Evolutionary conservation across 1,284 basidiomycete genomes (phyloP).

Genomic region (Rhodotorula sp.): DNA sequence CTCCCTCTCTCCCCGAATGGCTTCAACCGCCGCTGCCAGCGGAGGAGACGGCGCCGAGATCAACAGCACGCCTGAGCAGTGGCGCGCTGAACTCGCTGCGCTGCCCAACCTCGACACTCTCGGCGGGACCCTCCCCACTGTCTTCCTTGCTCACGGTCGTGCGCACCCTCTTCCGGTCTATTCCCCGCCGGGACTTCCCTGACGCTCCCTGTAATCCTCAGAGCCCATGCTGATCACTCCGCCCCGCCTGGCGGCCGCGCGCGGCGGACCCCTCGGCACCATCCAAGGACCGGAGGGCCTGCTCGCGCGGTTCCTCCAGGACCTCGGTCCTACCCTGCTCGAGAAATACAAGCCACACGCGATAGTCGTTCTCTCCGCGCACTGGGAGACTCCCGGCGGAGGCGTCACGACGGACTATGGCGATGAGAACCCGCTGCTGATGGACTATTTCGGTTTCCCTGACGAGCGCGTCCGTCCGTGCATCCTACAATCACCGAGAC

Average conservation of each 20-base stretch:
- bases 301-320: slow-evolving; percentile 63
- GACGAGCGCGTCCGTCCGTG: slow-evolving; percentile 8
- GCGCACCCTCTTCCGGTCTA: slow-evolving; percentile 4
- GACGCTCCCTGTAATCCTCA: slow-evolving; percentile 43
- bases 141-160: slow-evolving; percentile 71
- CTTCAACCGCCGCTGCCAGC: not conserved
- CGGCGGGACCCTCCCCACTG: slow-evolving; percentile 62
- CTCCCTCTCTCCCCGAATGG: not conserved
- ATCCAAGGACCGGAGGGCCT: slow-evolving; percentile 59
- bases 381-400: slow-evolving; percentile 68
- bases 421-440: slow-evolving; percentile 68
- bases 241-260: slow-evolving; percentile 7
- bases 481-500: not conserved
- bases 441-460: slow-evolving; percentile 63
- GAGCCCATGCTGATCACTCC: slow-evolving; percentile 43
- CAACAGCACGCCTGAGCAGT: slow-evolving; percentile 53
- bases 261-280: slow-evolving; percentile 25
- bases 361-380: slow-evolving; percentile 75
- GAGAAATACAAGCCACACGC: slow-evolving; percentile 71
- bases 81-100: slow-evolving; percentile 62
- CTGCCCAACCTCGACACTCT: slow-evolving; percentile 62
- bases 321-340: slow-evolving; percentile 67
- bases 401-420: slow-evolving; percentile 72
- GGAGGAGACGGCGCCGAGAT: slow-evolving; percentile 9
- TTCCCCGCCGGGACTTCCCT: not conserved